These are phyloP conservation scores for Salisapilia sapeloensis DNA, from an alignment of 352 stramenopile species.

Conservation along the genomic window DNA sequence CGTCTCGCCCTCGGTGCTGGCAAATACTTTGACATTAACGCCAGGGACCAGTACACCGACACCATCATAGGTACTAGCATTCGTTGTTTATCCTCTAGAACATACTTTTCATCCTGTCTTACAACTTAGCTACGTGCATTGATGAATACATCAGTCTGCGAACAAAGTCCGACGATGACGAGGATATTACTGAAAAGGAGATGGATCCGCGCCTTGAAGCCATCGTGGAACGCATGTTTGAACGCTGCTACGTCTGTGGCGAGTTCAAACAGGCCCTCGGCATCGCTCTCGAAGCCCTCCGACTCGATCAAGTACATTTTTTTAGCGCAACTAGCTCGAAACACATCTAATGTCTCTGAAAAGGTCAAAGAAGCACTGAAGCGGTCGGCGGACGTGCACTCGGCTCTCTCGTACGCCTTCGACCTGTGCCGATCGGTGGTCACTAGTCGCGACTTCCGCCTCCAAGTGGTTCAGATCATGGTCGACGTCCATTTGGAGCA, in stretches of 20 bases:
- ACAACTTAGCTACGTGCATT: slow-evolving; percentile 81
- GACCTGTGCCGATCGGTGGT: slow-evolving; percentile 88
- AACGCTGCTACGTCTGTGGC: slow-evolving; percentile 89
- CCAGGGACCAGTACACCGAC: slow-evolving; percentile 92
- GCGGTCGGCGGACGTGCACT: slow-evolving; percentile 49
- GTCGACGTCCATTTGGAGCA: slow-evolving; percentile 61
- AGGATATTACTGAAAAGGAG: slow-evolving; percentile 24
- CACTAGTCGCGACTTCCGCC: slow-evolving; percentile 84
- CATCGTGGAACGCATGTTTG: slow-evolving; percentile 96
- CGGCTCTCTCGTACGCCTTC: slow-evolving; percentile 86
- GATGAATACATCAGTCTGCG: slow-evolving; percentile 92
- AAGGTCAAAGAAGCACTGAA: slow-evolving; percentile 83
- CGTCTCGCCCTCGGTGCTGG: slow-evolving; percentile 90
- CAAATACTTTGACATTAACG: slow-evolving; percentile 89
- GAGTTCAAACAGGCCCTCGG: slow-evolving; percentile 94
- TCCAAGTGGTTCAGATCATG: slow-evolving; percentile 89
- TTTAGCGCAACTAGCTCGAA: slow-evolving; percentile 16
- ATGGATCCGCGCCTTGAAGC: slow-evolving; percentile 85
- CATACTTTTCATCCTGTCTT: slow-evolving; percentile 1
- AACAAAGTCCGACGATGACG: slow-evolving; percentile 51
- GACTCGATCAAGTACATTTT: slow-evolving; percentile 90
- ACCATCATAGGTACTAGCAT: slow-evolving; percentile 82
- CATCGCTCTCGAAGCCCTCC: slow-evolving; percentile 91
- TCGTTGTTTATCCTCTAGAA: neutral
- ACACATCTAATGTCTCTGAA: neutral